phyloP scores from a whole-genome alignment of 164 flowering plant genomes.

The Aristolochia contorta region DNA sequence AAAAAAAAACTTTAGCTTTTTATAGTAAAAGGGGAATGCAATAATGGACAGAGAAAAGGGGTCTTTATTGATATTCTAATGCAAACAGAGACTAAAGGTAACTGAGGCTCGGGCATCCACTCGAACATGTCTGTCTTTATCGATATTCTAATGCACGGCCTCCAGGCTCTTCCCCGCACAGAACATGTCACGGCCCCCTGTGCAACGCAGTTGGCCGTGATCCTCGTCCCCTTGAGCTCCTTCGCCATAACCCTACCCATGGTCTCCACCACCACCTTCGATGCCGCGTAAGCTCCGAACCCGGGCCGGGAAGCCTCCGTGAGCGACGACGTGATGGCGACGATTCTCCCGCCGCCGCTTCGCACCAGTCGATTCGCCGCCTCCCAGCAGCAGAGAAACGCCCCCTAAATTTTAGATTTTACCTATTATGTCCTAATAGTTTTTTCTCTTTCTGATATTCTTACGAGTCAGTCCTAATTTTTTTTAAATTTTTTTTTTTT shows the following conservation, averaged over 20 bases:
- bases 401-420: too few species aligned
- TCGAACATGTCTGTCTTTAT: too few species aligned
- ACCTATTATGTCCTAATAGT: too few species aligned
- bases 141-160: conserved; percentile 20
- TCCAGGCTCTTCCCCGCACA: conserved; percentile 38
- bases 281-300: conserved; percentile 38
- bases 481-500: too few species aligned
- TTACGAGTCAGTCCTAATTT: too few species aligned
- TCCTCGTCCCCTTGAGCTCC: conserved; percentile 31
- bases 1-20: too few species aligned
- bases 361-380: conserved; percentile 38
- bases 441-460: too few species aligned
- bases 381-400: conserved; percentile 42
- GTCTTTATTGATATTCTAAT: conserved; percentile 14
- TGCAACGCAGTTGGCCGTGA: conserved; percentile 24
- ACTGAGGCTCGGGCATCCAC: too few species aligned
- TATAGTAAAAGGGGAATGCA: too few species aligned
- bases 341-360: conserved; percentile 46
- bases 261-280: conserved; percentile 59
- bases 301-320: conserved; percentile 27
- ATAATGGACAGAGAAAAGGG: too few species aligned
- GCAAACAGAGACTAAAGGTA: too few species aligned
- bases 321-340: conserved; percentile 29
- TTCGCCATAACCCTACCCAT: conserved; percentile 50
- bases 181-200: conserved; percentile 59